Percentiles rank a stretch among this genome's conserved stretches.
phyloP scores from a whole-genome alignment of 306 rosid genomes.

The Rosa multiflora region DNA sequence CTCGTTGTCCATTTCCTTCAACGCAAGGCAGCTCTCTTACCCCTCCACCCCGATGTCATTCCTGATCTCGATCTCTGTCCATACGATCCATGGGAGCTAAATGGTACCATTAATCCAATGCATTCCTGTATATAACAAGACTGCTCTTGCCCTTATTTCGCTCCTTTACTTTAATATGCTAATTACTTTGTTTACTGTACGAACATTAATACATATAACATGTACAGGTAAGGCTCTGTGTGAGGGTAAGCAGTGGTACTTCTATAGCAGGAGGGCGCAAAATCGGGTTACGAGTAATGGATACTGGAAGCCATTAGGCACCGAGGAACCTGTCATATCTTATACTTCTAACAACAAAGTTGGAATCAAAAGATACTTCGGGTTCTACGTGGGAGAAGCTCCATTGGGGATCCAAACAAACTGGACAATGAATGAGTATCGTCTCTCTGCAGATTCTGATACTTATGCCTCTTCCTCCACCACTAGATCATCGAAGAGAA shows the following conservation, averaged over 20 bases:
- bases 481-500: slow-evolving; percentile 53
- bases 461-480: slow-evolving; percentile 25
- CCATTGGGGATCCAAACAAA: slow-evolving; percentile 59
- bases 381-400: slow-evolving; percentile 59
- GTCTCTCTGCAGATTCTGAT: slow-evolving; percentile 42
- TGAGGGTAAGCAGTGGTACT: slow-evolving; percentile 90
- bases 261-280: slow-evolving; percentile 77
- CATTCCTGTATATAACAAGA: neutral
- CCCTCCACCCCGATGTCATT: slow-evolving; percentile 92
- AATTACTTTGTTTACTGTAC: neutral
- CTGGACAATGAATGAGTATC: slow-evolving; percentile 92
- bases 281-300: slow-evolving; percentile 59
- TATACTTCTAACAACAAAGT: slow-evolving; percentile 44
- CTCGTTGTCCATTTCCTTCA: slow-evolving; percentile 91
- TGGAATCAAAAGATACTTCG: slow-evolving; percentile 71
- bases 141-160: neutral
- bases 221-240: slow-evolving; percentile 80
- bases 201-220: neutral
- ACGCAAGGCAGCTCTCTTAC: slow-evolving; percentile 77
- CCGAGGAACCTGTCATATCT: slow-evolving; percentile 59
- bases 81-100: slow-evolving; percentile 85
- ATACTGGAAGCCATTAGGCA: slow-evolving; percentile 69
- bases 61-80: slow-evolving; percentile 91
- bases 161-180: neutral
- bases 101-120: slow-evolving; percentile 39